Percentiles rank a stretch among this genome's conserved stretches.
Evolutionary conservation across 805 yeast species (phyloP).

Genomic region (Monosporozyma solicola): DNA sequence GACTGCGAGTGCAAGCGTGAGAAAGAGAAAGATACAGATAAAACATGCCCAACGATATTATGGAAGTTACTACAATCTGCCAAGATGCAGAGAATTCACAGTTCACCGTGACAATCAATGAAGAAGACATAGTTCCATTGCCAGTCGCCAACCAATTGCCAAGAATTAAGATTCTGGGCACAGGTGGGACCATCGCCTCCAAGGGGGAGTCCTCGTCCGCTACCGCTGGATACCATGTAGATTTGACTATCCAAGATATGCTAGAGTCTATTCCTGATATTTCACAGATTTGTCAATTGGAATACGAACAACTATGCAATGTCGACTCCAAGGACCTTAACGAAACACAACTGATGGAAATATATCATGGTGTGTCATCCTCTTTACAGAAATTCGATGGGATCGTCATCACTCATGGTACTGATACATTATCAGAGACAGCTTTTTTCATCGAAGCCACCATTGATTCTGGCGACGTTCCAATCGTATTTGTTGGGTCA

Average conservation of each 20-base stretch:
- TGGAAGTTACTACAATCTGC: constrained; percentile 29
- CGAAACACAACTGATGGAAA: constrained; percentile 35
- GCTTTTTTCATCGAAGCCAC: constrained; percentile 51
- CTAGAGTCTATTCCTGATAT: constrained; percentile 49
- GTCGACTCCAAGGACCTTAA: constrained; percentile 53
- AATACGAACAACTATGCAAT: constrained; percentile 55
- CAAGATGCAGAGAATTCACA: constrained; percentile 26
- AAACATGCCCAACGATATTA: constrained; percentile 19
- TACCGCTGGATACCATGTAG: constrained; percentile 48
- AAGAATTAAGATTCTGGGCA: constrained; percentile 42
- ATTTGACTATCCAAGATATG: constrained; percentile 43
- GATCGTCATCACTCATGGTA: constrained; percentile 62
- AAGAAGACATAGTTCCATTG: neutral
- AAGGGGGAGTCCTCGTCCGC: constrained; percentile 39
- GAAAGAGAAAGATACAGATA: neutral
- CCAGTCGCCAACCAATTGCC: constrained; percentile 13
- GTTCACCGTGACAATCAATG: constrained; percentile 18
- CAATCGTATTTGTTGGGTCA: constrained; percentile 61
- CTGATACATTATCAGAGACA: constrained; percentile 61
- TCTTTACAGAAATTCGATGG: constrained; percentile 44
- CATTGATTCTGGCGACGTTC: constrained; percentile 38
- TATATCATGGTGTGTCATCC: constrained; percentile 39
- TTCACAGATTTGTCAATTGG: constrained; percentile 43
- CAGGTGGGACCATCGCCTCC: constrained; percentile 55
- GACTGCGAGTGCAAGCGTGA: no score